Evolutionary conservation across 768 basidiomycete species (phyloP).

Genomic region (Asterophora lycoperdoides): DNA sequence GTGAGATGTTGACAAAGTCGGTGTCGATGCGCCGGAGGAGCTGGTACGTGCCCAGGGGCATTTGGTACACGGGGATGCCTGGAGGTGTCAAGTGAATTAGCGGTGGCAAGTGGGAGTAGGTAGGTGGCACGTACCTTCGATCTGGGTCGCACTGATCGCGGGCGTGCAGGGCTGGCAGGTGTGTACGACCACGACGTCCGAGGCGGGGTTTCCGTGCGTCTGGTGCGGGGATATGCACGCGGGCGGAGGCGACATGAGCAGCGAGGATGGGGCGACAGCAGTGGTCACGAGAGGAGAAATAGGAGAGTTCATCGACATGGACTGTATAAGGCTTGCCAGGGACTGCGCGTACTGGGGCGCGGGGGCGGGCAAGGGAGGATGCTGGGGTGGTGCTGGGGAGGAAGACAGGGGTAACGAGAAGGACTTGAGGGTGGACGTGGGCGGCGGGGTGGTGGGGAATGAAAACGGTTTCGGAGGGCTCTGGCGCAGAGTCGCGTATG

Average conservation of each 20-base stretch:
- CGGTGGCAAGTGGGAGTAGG: conserved; percentile 9
- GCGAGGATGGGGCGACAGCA: conserved; percentile 27
- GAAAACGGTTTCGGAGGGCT: conserved; percentile 29
- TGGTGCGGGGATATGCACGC: conserved; percentile 39
- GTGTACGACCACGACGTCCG: conserved; percentile 49
- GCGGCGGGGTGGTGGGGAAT: conserved; percentile 14
- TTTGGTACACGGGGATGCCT: conserved; percentile 78
- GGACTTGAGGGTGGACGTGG: not conserved
- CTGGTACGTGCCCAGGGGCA: conserved; percentile 48
- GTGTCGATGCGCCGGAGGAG: conserved; percentile 74
- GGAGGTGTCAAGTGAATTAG: conserved; percentile 7
- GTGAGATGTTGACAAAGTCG: conserved; percentile 71
- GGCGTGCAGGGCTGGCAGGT: conserved; percentile 63
- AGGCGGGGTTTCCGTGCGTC: conserved; percentile 29
- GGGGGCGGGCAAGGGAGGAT: conserved; percentile 17
- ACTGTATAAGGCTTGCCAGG: conserved; percentile 37
- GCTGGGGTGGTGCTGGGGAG: conserved; percentile 9
- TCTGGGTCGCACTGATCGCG: conserved; percentile 59
- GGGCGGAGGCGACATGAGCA: conserved; percentile 23
- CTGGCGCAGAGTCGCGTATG: conserved; percentile 30
- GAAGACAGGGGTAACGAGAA: conserved; percentile 6
- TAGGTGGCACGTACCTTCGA: conserved; percentile 51
- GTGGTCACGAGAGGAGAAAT: conserved; percentile 1
- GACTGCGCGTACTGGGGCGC: conserved; percentile 23
- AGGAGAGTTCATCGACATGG: conserved; percentile 37